A percentile compares a stretch with the other conserved stretches of the same genome.
Evolutionary conservation across 306 rosid species (phyloP).

Genomic region (Begonia peltatifolia): DNA sequence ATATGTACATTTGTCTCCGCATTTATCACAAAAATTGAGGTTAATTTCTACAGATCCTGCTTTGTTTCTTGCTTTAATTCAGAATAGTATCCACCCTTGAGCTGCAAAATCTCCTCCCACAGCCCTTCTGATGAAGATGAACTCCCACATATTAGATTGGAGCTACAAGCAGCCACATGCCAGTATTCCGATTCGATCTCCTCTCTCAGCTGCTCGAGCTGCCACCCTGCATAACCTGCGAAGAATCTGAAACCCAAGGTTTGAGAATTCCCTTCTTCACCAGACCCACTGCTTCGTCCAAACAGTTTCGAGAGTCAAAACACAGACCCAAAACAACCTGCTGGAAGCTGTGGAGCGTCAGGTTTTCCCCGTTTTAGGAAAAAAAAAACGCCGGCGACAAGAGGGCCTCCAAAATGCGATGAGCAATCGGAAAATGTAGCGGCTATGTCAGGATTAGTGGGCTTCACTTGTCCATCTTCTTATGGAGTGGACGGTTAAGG

Average conservation of each 20-base stretch:
- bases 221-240: constrained; percentile 99
- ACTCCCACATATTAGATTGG: constrained; percentile 48
- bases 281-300: constrained; percentile 73
- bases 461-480: constrained; percentile 79
- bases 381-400: constrained; percentile 90
- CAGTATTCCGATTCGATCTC: constrained; percentile 90
- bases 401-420: constrained; percentile 89
- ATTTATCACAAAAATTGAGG: constrained; percentile 6
- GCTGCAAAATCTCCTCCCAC: constrained; percentile 91
- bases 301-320: constrained; percentile 79
- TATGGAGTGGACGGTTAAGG: constrained; percentile 86
- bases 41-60: constrained; percentile 60
- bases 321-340: constrained; percentile 87
- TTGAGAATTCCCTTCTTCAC: constrained; percentile 78
- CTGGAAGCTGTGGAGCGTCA: constrained; percentile 60
- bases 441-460: constrained; percentile 69
- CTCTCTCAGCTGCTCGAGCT: constrained; percentile 78
- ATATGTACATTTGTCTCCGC: background rate
- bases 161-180: constrained; percentile 96
- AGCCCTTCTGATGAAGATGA: constrained; percentile 53
- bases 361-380: constrained; percentile 54
- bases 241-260: constrained; percentile 83
- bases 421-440: constrained; percentile 84
- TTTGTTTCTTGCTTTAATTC: constrained; percentile 95
- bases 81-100: constrained; percentile 91